These are phyloP conservation scores for Ascochyta rabiei DNA, from an alignment of 2,329 filamentous ascomycete species.

Conservation along the genomic window DNA sequence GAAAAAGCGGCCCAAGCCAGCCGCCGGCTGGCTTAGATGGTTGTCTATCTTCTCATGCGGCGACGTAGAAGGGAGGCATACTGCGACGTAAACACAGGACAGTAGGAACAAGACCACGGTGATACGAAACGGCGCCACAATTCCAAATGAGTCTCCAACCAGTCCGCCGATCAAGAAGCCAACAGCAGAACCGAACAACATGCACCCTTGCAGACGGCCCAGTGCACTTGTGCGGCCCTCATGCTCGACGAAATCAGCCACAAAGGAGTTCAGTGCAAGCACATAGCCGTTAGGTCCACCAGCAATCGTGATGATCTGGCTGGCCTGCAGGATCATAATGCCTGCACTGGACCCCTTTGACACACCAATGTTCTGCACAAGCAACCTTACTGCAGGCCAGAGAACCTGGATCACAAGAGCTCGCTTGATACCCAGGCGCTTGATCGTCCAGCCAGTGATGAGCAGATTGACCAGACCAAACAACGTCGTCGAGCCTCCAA, in stretches of 20 bases:
- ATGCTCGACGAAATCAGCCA: slow-evolving; percentile 68
- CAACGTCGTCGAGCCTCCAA: slow-evolving; percentile 70
- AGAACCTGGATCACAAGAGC: slow-evolving; percentile 68
- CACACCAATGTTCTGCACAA: slow-evolving; percentile 69
- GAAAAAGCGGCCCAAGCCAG: slow-evolving; percentile 62
- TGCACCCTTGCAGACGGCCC: slow-evolving; percentile 68
- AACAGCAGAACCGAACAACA: slow-evolving; percentile 70
- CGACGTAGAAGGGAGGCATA: slow-evolving; percentile 58
- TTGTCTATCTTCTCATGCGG: slow-evolving; percentile 31
- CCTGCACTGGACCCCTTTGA: slow-evolving; percentile 64
- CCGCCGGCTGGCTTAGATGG: slow-evolving; percentile 24
- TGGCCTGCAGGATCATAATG: slow-evolving; percentile 71
- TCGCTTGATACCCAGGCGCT: slow-evolving; percentile 66
- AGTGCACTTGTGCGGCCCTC: slow-evolving; percentile 67
- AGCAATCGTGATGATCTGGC: slow-evolving; percentile 70
- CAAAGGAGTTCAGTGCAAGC: slow-evolving; percentile 71
- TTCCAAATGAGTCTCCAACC: slow-evolving; percentile 67
- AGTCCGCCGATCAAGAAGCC: slow-evolving; percentile 70
- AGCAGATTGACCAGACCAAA: slow-evolving; percentile 73
- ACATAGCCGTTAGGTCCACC: slow-evolving; percentile 74
- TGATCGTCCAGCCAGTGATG: slow-evolving; percentile 70
- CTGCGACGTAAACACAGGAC: slow-evolving; percentile 50
- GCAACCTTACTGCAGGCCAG: slow-evolving; percentile 67
- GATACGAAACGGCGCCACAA: slow-evolving; percentile 68
- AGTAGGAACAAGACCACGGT: slow-evolving; percentile 63